These are phyloP conservation scores for Datisca glomerata DNA, from an alignment of 306 rosid species.

Conservation along the genomic window DNA sequence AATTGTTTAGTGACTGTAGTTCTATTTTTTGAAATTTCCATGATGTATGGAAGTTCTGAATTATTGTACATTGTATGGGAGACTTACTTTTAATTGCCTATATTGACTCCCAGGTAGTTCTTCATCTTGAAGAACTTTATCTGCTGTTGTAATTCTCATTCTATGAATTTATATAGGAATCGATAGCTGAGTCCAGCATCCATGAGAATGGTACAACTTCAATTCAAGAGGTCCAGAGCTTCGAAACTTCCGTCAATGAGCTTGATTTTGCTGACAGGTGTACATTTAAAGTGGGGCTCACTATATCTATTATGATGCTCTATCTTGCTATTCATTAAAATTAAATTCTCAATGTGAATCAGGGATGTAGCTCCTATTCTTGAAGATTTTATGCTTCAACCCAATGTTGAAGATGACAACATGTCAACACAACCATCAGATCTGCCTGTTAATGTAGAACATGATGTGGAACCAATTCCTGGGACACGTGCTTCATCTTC, in stretches of 20 bases:
- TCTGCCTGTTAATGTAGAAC: slow-evolving; percentile 12
- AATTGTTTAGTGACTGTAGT: no score
- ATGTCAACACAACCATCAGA: slow-evolving; percentile 20
- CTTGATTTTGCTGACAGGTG: slow-evolving; percentile 38
- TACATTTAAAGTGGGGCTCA: no score
- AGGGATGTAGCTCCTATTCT: slow-evolving; percentile 31
- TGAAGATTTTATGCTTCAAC: slow-evolving; percentile 23
- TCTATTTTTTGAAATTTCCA: no score
- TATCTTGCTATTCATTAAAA: no score
- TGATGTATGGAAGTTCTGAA: no score
- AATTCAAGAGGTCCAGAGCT: slow-evolving; percentile 30
- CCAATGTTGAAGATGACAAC: slow-evolving; percentile 25
- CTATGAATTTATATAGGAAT: no score
- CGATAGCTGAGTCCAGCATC: slow-evolving; percentile 40
- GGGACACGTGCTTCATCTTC: slow-evolving; percentile 26
- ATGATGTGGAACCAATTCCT: slow-evolving; percentile 26
- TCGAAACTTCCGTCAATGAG: slow-evolving; percentile 22
- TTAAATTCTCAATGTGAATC: slow-evolving; percentile 18
- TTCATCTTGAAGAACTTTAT: no score
- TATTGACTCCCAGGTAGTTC: no score
- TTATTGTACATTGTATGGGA: no score
- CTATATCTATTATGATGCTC: no score
- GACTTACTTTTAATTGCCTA: no score
- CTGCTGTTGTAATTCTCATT: no score
- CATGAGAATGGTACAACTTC: slow-evolving; percentile 34